Conservation (phyloP, 495 filamentous ascomycete species). For the Apiosordaria backusii region DNA sequence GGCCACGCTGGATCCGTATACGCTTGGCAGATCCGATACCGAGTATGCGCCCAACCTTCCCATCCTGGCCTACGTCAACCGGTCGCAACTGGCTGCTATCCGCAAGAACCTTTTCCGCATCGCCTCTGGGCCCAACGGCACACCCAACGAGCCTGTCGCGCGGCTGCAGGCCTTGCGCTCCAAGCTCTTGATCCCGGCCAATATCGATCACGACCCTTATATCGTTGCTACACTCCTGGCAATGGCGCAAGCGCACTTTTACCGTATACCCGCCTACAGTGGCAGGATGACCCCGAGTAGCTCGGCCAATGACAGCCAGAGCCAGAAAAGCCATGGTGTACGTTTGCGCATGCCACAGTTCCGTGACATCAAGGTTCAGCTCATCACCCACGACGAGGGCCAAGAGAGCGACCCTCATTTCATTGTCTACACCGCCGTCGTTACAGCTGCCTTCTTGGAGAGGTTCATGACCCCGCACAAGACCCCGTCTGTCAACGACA, state of each 20-base stretch:
- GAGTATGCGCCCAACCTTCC: slow-evolving; percentile 28
- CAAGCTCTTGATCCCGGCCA: slow-evolving; percentile 36
- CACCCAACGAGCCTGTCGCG: slow-evolving; percentile 33
- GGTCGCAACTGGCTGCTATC: slow-evolving; percentile 30
- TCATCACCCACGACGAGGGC: slow-evolving; percentile 40
- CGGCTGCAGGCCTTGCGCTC: slow-evolving; percentile 37
- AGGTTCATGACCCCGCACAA: slow-evolving; percentile 39
- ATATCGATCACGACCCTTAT: slow-evolving; percentile 42
- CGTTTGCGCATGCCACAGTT: slow-evolving; percentile 24
- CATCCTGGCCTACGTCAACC: slow-evolving; percentile 43
- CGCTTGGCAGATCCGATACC: slow-evolving; percentile 7
- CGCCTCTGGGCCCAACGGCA: slow-evolving; percentile 25
- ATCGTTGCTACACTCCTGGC: slow-evolving; percentile 41
- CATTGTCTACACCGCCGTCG: slow-evolving; percentile 40
- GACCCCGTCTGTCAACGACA: slow-evolving; percentile 18
- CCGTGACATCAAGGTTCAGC: slow-evolving; percentile 37
- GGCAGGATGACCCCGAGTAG: slow-evolving; percentile 11
- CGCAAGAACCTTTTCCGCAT: slow-evolving; percentile 36
- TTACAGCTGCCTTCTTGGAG: slow-evolving; percentile 37
- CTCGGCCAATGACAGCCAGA: slow-evolving; percentile 16
- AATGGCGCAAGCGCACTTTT: slow-evolving; percentile 46
- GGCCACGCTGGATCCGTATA: slow-evolving; percentile 28
- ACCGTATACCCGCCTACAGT: slow-evolving; percentile 21
- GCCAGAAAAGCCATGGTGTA: slow-evolving; percentile 9
- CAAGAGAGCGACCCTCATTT: slow-evolving; percentile 34